Evolutionary conservation across 441 rosid species (phyloP).

Genomic region (Daphne laureola): DNA sequence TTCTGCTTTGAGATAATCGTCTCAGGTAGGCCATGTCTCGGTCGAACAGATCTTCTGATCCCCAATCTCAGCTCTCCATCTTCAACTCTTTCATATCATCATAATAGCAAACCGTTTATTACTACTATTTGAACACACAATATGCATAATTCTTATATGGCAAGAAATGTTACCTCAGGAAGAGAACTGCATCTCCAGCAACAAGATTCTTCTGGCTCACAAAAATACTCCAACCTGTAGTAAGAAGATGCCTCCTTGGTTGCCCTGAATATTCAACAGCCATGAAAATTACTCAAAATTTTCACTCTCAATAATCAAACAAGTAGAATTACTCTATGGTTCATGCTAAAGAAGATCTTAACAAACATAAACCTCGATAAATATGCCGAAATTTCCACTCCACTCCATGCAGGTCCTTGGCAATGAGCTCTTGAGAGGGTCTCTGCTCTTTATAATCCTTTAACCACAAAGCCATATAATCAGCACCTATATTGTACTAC

Average conservation of each 20-base stretch:
- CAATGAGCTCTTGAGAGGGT: conserved; percentile 91
- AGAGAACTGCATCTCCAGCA: conserved; percentile 90
- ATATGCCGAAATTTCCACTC: conserved; percentile 97
- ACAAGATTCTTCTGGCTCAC: conserved; percentile 89
- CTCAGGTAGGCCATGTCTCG: conserved; percentile 66
- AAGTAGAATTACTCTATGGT: too few relatives aligned
- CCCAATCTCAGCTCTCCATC: conserved; percentile 82
- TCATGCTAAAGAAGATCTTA: background rate
- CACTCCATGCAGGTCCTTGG: conserved; percentile 85
- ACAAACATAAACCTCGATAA: conserved; percentile 57
- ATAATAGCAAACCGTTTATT: background rate
- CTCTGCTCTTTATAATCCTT: conserved; percentile 91
- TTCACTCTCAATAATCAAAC: conserved; percentile 1
- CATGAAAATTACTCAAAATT: conserved; percentile 7
- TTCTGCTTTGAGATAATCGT: conserved; percentile 47
- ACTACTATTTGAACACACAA: too few relatives aligned
- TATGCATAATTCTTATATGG: too few relatives aligned
- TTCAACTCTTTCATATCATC: conserved; percentile 48
- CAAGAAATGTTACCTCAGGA: conserved; percentile 47
- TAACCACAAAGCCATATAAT: conserved; percentile 4
- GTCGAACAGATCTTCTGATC: conserved; percentile 69
- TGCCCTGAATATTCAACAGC: conserved; percentile 51
- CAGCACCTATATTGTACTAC: too few relatives aligned
- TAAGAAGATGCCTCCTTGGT: conserved; percentile 96
- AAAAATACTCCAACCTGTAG: conserved; percentile 93